Evolutionary conservation across 169 alveolate species (phyloP).

Genomic region (Plasmodium berghei): DNA sequence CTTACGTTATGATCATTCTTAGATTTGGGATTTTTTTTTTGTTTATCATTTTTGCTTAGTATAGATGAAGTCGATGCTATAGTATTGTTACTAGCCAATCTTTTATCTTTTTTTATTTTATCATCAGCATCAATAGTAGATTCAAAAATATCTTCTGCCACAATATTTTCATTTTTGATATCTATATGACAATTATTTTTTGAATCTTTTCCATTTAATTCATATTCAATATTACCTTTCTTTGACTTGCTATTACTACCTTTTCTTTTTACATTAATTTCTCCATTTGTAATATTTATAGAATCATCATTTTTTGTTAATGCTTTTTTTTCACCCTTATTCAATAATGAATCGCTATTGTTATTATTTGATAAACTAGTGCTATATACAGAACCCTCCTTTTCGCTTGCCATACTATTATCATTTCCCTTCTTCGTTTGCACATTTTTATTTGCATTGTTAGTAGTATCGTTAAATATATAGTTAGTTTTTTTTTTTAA

Average conservation of each 20-base stretch:
- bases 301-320: constrained; percentile 19
- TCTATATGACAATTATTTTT: constrained; percentile 23
- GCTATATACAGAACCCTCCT: constrained; percentile 3
- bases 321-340: constrained; percentile 21
- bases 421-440: constrained; percentile 24
- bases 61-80: constrained; percentile 12
- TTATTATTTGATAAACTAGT: constrained; percentile 14
- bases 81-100: not conserved
- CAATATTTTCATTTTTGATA: constrained; percentile 14
- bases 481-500: not conserved
- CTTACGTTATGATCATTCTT: constrained; percentile 8
- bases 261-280: constrained; percentile 19
- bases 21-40: constrained; percentile 7
- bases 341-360: constrained; percentile 4
- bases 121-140: constrained; percentile 12
- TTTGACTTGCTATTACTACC: constrained; percentile 8
- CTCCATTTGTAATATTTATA: constrained; percentile 16
- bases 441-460: constrained; percentile 5
- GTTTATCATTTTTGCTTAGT: constrained; percentile 38
- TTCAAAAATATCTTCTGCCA: constrained; percentile 9
- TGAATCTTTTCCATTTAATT: constrained; percentile 57
- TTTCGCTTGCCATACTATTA: constrained; percentile 2
- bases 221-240: constrained; percentile 26
- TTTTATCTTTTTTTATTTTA: constrained; percentile 47
- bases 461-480: constrained; percentile 11